A percentile compares a stretch with the other conserved stretches of the same genome.
These are phyloP conservation scores for Neonectria ditissima DNA, from an alignment of 2,329 filamentous ascomycete genomes.

Conservation along the genomic window DNA sequence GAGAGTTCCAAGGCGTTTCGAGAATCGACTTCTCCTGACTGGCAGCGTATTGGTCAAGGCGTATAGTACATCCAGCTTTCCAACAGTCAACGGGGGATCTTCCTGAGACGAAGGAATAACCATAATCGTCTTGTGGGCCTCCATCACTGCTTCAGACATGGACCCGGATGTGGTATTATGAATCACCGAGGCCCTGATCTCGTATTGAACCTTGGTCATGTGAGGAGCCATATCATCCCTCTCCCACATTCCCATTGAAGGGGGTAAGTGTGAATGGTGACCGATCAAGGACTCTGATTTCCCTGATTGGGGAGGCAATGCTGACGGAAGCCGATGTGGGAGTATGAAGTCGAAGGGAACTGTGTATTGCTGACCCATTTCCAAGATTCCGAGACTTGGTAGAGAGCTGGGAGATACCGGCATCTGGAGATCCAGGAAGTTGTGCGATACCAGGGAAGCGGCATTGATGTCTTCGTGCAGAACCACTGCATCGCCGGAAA, in stretches of 20 bases:
- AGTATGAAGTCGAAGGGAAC: constrained; percentile 1
- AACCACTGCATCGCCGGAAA: background rate
- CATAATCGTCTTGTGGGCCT: background rate
- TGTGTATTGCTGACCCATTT: background rate
- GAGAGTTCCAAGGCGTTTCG: background rate
- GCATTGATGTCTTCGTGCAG: background rate
- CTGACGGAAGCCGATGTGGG: background rate
- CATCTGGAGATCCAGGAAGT: background rate
- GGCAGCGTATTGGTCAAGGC: background rate
- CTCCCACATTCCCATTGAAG: constrained; percentile 36
- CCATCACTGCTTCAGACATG: background rate
- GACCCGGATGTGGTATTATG: background rate
- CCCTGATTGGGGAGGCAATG: background rate
- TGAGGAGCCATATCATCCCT: constrained; percentile 37
- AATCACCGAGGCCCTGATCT: constrained; percentile 29
- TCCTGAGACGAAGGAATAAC: constrained; percentile 3
- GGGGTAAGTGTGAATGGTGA: constrained; percentile 24
- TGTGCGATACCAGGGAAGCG: background rate
- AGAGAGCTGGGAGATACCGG: background rate
- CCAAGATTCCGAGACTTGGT: background rate
- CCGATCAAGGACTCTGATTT: background rate
- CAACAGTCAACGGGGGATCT: background rate
- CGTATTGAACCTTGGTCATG: constrained; percentile 36
- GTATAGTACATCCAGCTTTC: background rate
- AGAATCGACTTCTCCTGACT: background rate